Percentiles rank a stretch among this genome's conserved stretches.
These are phyloP conservation scores for Pelargonium australe DNA, from an alignment of 441 rosid species.

Conservation along the genomic window DNA sequence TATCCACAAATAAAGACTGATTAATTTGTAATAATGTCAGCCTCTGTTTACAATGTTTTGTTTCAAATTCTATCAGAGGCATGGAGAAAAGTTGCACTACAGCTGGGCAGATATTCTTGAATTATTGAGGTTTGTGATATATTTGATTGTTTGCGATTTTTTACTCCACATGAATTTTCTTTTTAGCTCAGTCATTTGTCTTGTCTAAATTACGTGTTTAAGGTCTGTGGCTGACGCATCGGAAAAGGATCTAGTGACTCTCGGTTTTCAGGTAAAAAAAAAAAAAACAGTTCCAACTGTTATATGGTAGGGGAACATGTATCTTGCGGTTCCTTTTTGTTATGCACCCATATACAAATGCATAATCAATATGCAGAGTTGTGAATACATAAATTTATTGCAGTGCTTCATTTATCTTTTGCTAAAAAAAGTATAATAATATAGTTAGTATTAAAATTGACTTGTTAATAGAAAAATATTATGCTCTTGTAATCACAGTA, in stretches of 20 bases:
- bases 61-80: slow-evolving; percentile 50
- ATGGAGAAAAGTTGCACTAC: slow-evolving; percentile 79
- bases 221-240: slow-evolving; percentile 95
- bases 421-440: no score
- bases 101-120: slow-evolving; percentile 95
- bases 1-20: slow-evolving; percentile 21
- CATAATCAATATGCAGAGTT: not conserved
- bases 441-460: not conserved
- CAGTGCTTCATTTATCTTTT: not conserved
- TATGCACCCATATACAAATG: slow-evolving; percentile 1
- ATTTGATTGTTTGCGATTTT: slow-evolving; percentile 3
- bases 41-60: slow-evolving; percentile 19
- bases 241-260: slow-evolving; percentile 83
- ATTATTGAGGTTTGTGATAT: slow-evolving; percentile 64
- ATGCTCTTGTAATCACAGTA: not conserved
- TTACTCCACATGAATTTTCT: slow-evolving; percentile 6
- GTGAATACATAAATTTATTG: not conserved
- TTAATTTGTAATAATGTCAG: slow-evolving; percentile 20
- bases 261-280: slow-evolving; percentile 86
- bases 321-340: not conserved
- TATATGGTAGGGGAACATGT: not conserved
- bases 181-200: slow-evolving; percentile 19
- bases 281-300: slow-evolving; percentile 14
- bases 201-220: slow-evolving; percentile 21
- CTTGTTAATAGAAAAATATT: not conserved